Evolutionary conservation across 371 early-diverging fungal genomes (phyloP), one percentile per base, ranked within the genome.

Genomic region (Mucor saturninus): DNA sequence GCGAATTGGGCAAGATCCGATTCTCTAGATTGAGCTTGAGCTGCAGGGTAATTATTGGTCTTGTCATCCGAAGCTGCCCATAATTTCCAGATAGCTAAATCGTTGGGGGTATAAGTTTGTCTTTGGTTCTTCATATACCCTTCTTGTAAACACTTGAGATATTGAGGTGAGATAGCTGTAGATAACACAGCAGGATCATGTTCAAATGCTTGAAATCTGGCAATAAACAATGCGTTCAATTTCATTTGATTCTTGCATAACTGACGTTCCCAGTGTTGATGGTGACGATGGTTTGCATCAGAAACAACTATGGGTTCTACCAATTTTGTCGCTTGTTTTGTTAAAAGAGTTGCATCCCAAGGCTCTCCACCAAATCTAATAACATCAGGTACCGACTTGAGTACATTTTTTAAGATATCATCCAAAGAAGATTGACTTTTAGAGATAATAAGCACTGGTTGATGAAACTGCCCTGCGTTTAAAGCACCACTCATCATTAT

Each of bases 391-490:
- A 76, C 63, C 0, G 40, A 42, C 1, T 15, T 26, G 0, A 58
- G 31, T 3, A 73, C 37, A 0, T 32, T 30, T 2, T 21, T 49
- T 0, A 81, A 57, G 42, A 76, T 77, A 40, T 43, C 39, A 39
- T 76, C 75, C 11, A 81, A 40, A 0, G 64, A 60, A 3, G 66
- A 38, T 46, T 73, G 74, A 4, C 64, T 61, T 32, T 73, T 65
- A 2, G 78, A 53, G 5, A 81, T 48, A 0, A 81, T 59, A 26
- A 81, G 48, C 4, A 81, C 56, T 1, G 78, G 76, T 32, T 74
- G 78, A 38, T 64, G 67, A 15, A 68, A 72, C 31, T 74, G 78
- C 1, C 70, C 62, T 0, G 48, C 43, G 6, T 46, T 45, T 4
- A 81, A 30, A 1, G 69, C 73, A 15, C 69, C 66, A 10, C 74